These are phyloP conservation scores for Myriosclerotinia duriaeana DNA, from an alignment of 2,329 filamentous ascomycete species.

Conservation along the genomic window DNA sequence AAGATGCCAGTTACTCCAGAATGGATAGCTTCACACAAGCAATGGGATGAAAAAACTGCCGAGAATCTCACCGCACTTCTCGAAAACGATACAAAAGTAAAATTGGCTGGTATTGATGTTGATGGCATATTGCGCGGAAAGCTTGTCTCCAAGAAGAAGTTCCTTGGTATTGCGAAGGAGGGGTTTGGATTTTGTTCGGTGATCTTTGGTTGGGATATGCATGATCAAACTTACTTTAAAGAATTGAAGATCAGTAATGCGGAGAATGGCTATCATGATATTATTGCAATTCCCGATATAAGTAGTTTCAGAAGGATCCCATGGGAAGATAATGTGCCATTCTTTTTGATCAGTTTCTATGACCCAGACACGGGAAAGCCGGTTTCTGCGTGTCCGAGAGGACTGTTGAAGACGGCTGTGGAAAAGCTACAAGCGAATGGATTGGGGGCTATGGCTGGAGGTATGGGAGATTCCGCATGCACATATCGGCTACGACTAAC, in stretches of 20 bases:
- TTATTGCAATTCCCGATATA: slow-evolving; percentile 80
- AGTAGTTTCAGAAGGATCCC: slow-evolving; percentile 78
- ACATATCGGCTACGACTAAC: slow-evolving; percentile 23
- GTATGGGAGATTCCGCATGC: slow-evolving; percentile 50
- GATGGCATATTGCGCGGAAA: slow-evolving; percentile 88
- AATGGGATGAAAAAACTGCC: slow-evolving; percentile 51
- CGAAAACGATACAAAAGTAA: slow-evolving; percentile 72
- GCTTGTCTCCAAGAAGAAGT: slow-evolving; percentile 89
- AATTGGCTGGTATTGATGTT: slow-evolving; percentile 83
- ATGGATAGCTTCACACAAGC: slow-evolving; percentile 21
- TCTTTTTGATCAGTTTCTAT: slow-evolving; percentile 80
- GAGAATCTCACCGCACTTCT: slow-evolving; percentile 67
- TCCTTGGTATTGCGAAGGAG: slow-evolving; percentile 73
- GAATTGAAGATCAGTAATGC: slow-evolving; percentile 87
- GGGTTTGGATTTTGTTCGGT: slow-evolving; percentile 95
- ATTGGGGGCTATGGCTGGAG: slow-evolving; percentile 86
- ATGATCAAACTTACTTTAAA: slow-evolving; percentile 83
- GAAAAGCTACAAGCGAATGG: slow-evolving; percentile 66
- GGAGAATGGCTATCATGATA: slow-evolving; percentile 83
- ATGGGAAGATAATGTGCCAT: slow-evolving; percentile 84
- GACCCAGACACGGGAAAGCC: slow-evolving; percentile 75
- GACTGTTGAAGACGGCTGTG: slow-evolving; percentile 67
- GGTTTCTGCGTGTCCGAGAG: slow-evolving; percentile 75
- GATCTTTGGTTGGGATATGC: slow-evolving; percentile 96
- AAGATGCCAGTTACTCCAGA: slow-evolving; percentile 21